Evolutionary conservation across 2,329 filamentous ascomycete genomes (phyloP), one percentile per base, ranked within the genome.

Genomic region (Fusarium piperis): DNA sequence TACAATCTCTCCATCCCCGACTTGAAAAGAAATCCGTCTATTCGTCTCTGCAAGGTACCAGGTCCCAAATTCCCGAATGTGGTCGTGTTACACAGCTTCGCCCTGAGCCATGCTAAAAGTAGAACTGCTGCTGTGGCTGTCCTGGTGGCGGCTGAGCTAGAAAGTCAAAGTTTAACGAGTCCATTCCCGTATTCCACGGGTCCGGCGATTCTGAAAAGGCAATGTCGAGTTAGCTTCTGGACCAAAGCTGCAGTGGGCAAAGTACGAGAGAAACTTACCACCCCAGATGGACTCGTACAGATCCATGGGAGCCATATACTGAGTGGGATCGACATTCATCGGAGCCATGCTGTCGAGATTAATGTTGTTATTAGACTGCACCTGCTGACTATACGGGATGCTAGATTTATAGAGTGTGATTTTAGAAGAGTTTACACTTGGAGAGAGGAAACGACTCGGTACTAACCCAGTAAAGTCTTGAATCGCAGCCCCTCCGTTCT

Each of bases 221-320:
- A 30, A n/a, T 61, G 44, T n/a, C 55, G 62, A 52, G 51, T 75
- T 65, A 76, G 74, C 57, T 59, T 59, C 51, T 15, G 55, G 12
- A n/a, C 26, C 46, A 38, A 38, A 46, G 16, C 30, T 33, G 53
- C 23, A 30, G 16, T 18, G 18, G 13, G 7, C 12, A 18, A 51
- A 48, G 48, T 16, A 16, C 26, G 52, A 38, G 20, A 44, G 20
- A 23, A 68, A 83, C 87, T 78, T 80, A 91, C 89, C 89, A 85
- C 89, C 91, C 81, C 91, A 91, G 51, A 92, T 92, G 5, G 89
- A 90, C 74, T 91, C 89, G 76, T 91, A 92, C 1, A 92, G 80
- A 67, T 92, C 90, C 88, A 92, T 89, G 1, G 90, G 90, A 38
- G 89, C 90, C 84, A 91, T 89, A 71, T 89, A 87, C 35, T 88